phyloP scores from a whole-genome alignment of 345 rosid species.

The Lagerstroemia speciosa region DNA sequence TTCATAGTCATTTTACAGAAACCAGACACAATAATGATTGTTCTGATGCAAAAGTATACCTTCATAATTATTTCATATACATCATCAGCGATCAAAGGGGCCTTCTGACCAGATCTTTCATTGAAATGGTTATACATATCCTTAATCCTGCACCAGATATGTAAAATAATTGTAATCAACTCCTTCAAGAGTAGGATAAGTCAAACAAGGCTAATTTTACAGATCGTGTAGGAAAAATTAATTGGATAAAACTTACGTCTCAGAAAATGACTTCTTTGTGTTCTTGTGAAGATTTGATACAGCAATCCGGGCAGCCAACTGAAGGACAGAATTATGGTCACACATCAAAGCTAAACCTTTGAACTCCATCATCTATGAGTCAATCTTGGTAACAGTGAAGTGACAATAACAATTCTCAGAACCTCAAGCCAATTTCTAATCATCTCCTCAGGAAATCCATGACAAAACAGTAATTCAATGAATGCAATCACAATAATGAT shows the following conservation, averaged over 20 bases:
- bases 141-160: slow-evolving; percentile 44
- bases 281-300: slow-evolving; percentile 97
- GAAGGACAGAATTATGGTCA: slow-evolving; percentile 12
- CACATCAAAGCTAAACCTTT: neutral
- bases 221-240: neutral
- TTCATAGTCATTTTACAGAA: neutral
- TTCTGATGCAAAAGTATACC: slow-evolving; percentile 23
- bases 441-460: neutral
- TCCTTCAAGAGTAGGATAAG: neutral
- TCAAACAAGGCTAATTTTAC: neutral
- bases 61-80: slow-evolving; percentile 78
- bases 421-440: neutral
- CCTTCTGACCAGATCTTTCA: slow-evolving; percentile 63
- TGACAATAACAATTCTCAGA: neutral
- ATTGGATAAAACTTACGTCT: slow-evolving; percentile 57
- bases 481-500: no score
- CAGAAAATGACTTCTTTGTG: slow-evolving; percentile 85
- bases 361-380: neutral
- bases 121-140: slow-evolving; percentile 79
- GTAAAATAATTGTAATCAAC: slow-evolving; percentile 6
- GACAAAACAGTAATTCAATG: neutral
- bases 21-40: neutral
- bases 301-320: slow-evolving; percentile 97
- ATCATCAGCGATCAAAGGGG: slow-evolving; percentile 88
- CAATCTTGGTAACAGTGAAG: neutral